These are phyloP conservation scores for Escallonia herrerae DNA, from an alignment of 129 eudicot species.

Conservation along the genomic window DNA sequence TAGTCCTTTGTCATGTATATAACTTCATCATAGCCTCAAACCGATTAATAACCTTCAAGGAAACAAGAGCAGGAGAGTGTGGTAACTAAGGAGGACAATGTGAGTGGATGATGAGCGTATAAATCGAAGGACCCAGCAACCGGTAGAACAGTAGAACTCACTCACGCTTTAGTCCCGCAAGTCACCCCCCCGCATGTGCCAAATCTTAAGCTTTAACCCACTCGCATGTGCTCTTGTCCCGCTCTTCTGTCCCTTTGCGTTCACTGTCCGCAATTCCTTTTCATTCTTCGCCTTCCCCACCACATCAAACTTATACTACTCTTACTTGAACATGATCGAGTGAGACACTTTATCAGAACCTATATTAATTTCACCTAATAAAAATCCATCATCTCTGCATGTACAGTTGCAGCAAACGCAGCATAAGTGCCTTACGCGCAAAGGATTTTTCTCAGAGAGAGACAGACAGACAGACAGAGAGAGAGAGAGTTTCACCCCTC, in stretches of 20 bases:
- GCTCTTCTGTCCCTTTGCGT: constrained; percentile 8
- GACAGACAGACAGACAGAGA: no score
- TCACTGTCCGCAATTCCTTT: neutral
- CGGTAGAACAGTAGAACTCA: neutral
- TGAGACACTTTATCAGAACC: no score
- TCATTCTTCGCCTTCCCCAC: constrained; percentile 2
- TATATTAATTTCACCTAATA: no score
- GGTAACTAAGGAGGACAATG: neutral
- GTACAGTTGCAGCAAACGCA: no score
- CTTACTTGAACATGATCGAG: no score
- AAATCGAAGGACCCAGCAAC: constrained; percentile 11
- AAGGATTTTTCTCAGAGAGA: no score
- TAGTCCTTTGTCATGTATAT: no score
- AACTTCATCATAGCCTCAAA: no score
- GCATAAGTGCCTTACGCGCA: no score
- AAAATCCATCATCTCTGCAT: no score
- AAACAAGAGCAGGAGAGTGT: neutral
- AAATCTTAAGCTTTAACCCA: constrained; percentile 17
- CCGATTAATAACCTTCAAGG: no score
- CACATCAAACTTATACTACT: neutral
- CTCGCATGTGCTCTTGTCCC: constrained; percentile 41
- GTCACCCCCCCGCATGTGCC: constrained; percentile 43
- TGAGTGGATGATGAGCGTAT: neutral
- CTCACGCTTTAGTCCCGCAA: constrained; percentile 28
- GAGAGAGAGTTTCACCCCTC: no score